Evolutionary conservation across 2,329 filamentous ascomycete species (phyloP).

Genomic region (Colletotrichum sojae): DNA sequence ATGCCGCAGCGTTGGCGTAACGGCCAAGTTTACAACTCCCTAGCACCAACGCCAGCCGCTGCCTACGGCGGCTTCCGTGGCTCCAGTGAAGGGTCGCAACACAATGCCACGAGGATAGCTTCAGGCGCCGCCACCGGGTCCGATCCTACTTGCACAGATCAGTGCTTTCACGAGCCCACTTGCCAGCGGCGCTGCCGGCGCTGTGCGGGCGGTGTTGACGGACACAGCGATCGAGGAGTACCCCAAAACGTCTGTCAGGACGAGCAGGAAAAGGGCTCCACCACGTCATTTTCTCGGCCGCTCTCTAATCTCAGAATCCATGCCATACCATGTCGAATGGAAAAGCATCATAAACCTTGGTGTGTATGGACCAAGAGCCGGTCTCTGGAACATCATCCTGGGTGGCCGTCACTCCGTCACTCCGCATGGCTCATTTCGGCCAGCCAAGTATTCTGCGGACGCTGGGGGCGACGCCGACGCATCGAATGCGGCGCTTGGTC

Average conservation of each 20-base stretch:
- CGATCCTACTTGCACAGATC: neutral
- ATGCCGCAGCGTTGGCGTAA: neutral
- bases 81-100: neutral
- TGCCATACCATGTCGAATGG: conserved; percentile 3
- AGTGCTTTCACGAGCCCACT: neutral
- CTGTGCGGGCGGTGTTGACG: neutral
- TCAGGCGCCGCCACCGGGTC: neutral
- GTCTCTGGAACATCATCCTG: conserved; percentile 3
- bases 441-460: neutral
- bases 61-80: neutral
- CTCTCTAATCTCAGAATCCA: conserved; percentile 13
- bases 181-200: neutral
- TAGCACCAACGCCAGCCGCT: neutral
- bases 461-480: neutral
- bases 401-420: conserved; percentile 1
- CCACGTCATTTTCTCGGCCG: conserved; percentile 18
- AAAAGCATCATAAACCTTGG: neutral
- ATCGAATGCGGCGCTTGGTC: neutral
- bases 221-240: neutral
- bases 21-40: neutral
- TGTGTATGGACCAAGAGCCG: neutral
- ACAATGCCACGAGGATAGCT: neutral
- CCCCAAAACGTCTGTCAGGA: neutral
- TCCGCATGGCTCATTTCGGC: conserved; percentile 11
- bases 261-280: conserved; percentile 4